A percentile compares a stretch with the other conserved stretches of the same genome.
Conservation (phyloP, 2,329 filamentous ascomycete genomes). For the Colletotrichum falcatum region DNA sequence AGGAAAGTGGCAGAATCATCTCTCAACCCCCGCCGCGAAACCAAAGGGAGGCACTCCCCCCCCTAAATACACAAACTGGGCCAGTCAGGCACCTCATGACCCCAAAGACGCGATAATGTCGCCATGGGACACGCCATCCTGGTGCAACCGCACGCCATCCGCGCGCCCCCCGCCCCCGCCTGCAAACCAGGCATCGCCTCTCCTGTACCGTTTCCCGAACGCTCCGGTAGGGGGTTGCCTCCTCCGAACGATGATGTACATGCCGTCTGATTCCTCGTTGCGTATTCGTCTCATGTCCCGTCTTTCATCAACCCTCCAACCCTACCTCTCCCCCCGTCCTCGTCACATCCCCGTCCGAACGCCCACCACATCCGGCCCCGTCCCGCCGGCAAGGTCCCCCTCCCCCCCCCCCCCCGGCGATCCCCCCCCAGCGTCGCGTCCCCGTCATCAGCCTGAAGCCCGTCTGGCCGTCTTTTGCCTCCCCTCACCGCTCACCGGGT, state of each 20-base stretch:
- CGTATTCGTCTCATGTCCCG: neutral
- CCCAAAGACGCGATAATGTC: neutral
- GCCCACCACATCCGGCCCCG: neutral
- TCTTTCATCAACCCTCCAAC: no score
- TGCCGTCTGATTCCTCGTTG: neutral
- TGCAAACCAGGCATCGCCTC: neutral
- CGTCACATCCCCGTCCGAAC: neutral
- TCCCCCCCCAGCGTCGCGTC: neutral
- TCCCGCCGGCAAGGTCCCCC: no score
- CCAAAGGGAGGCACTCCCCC: neutral
- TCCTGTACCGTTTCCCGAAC: no score
- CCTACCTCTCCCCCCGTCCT: neutral
- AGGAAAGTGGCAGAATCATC: neutral
- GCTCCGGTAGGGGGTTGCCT: no score
- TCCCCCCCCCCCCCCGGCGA: neutral
- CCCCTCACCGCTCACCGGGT: neutral
- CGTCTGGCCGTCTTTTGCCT: neutral
- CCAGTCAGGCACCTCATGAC: neutral
- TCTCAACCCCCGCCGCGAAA: neutral
- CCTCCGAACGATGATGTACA: no score
- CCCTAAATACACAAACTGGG: neutral
- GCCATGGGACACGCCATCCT: conserved; percentile 14
- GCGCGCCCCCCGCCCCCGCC: neutral
- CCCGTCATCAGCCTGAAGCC: neutral
- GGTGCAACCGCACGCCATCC: conserved; percentile 7